Evolutionary conservation across 495 filamentous ascomycete genomes (phyloP).

Genomic region (Penicilliopsis zonata): DNA sequence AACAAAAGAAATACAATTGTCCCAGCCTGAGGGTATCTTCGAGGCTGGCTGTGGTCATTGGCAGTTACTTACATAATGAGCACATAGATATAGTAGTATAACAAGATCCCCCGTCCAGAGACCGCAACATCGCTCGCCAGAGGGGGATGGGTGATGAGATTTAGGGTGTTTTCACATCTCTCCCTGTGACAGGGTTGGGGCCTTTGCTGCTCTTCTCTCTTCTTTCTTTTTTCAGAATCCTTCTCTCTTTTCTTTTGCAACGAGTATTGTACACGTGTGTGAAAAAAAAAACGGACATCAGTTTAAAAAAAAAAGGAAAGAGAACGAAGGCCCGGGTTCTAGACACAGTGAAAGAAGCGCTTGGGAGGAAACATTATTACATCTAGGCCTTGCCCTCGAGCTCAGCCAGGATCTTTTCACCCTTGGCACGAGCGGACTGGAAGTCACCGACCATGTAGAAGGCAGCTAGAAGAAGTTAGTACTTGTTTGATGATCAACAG

Average conservation of each 20-base stretch:
- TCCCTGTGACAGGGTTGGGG: neutral
- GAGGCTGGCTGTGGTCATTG: slow-evolving; percentile 22
- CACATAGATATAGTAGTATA: slow-evolving; percentile 33
- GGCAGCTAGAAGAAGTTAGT: slow-evolving; percentile 35
- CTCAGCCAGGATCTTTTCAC: slow-evolving; percentile 98
- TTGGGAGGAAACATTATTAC: slow-evolving; percentile 25
- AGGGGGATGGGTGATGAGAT: slow-evolving; percentile 11
- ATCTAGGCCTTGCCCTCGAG: slow-evolving; percentile 61
- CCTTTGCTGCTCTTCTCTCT: slow-evolving; percentile 9
- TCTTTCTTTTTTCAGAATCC: slow-evolving; percentile 23
- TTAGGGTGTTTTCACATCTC: slow-evolving; percentile 9
- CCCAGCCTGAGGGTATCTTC: slow-evolving; percentile 17
- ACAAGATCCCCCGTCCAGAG: slow-evolving; percentile 10
- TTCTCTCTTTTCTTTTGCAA: slow-evolving; percentile 27
- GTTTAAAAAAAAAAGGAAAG: slow-evolving; percentile 7
- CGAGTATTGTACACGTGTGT: slow-evolving; percentile 37
- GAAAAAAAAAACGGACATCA: slow-evolving; percentile 22
- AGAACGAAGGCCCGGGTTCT: slow-evolving; percentile 6
- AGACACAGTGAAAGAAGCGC: slow-evolving; percentile 17
- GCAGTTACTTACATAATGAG: slow-evolving; percentile 32
- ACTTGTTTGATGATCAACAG: slow-evolving; percentile 2
- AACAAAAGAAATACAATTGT: slow-evolving; percentile 30
- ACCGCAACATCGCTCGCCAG: too few species aligned
- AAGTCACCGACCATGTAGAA: slow-evolving; percentile 99
- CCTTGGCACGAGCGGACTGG: slow-evolving; percentile 86